Evolutionary conservation across 768 basidiomycete species (phyloP), one percentile per base, ranked within the genome.

Genomic region (Sistotremastrum suecicum): DNA sequence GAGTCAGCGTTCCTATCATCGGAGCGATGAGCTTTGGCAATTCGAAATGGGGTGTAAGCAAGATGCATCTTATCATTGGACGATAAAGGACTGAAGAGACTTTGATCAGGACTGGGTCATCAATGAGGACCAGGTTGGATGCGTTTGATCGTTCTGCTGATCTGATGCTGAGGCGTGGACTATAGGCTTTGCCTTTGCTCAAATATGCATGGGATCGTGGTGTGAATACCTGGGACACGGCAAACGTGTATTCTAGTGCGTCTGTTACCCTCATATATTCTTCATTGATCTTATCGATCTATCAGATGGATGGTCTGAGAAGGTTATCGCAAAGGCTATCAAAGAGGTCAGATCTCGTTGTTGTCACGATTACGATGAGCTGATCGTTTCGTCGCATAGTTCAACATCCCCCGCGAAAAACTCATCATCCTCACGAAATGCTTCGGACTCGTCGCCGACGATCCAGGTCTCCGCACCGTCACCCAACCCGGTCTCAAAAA

Each of bases 161-260:
- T 5, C 8, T 35, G 7, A 33, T 28, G 20, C 5, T 43, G 42
- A 32, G 37, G 36, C 11, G 34, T 41, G 28, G 47, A 41, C 42
- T 52, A 1, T 45, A 61, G n/a, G 58, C 61, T 0, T 44, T 62
- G 12, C 48, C 55, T 39, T 54, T 68, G 47, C 46, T 69, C 43
- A 66, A 66, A 48, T 54, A 57, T 7, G 69, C 69, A 3, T 68
- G 58, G 57, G 60, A 67, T 31, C 50, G 58, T 8, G 69, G 69
- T 4, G 58, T 70, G 48, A 65, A 58, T 45, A 66, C 63, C 4
- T 58, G 63, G 42, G 68, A 69, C 37, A 65, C 66, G 0, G 65
- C 66, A n/a, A 66, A 66, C 42, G 9, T 60, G 3, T 67, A 66
- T 39, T 59, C 58, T n/a, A 58, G 20, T 20, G 20, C 20, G 20